phyloP scores from a whole-genome alignment of 352 stramenopile species.

The Phytophthora multivora region DNA sequence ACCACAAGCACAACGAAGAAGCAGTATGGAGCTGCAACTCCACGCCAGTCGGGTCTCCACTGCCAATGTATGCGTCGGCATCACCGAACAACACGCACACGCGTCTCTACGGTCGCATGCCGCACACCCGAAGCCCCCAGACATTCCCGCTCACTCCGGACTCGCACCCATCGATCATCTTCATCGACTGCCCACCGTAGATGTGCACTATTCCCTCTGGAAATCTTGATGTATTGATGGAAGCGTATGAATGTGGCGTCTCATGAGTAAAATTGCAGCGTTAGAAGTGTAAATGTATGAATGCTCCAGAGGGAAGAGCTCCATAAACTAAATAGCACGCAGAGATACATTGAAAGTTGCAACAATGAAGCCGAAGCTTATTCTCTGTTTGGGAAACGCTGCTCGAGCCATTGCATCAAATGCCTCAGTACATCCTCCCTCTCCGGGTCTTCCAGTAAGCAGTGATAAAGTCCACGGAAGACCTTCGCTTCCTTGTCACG shows the following conservation, averaged over 20 bases:
- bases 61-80: slow-evolving; percentile 6
- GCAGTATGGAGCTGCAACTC: slow-evolving; percentile 17
- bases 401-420: slow-evolving; percentile 1
- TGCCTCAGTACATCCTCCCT: slow-evolving; percentile 6
- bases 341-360: slow-evolving; percentile 1
- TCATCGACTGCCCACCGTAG: slow-evolving; percentile 42
- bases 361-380: not conserved
- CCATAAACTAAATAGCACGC: slow-evolving; percentile 19
- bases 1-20: slow-evolving; percentile 22
- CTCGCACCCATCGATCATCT: slow-evolving; percentile 41
- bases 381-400: not conserved
- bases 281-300: slow-evolving; percentile 13
- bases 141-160: slow-evolving; percentile 14
- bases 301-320: slow-evolving; percentile 16
- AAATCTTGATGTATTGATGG: slow-evolving; percentile 7
- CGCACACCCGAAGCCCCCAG: slow-evolving; percentile 15
- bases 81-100: slow-evolving; percentile 9
- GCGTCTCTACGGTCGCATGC: slow-evolving; percentile 9
- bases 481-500: slow-evolving; percentile 15
- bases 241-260: not conserved
- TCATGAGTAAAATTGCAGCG: slow-evolving; percentile 6
- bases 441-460: slow-evolving; percentile 3
- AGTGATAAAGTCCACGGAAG: slow-evolving; percentile 8
- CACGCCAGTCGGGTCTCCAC: slow-evolving; percentile 19
- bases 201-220: not conserved